A percentile compares a stretch with the other conserved stretches of the same genome.
Evolutionary conservation across 257 asterid species (phyloP).

Genomic region (Cordia subcordata): DNA sequence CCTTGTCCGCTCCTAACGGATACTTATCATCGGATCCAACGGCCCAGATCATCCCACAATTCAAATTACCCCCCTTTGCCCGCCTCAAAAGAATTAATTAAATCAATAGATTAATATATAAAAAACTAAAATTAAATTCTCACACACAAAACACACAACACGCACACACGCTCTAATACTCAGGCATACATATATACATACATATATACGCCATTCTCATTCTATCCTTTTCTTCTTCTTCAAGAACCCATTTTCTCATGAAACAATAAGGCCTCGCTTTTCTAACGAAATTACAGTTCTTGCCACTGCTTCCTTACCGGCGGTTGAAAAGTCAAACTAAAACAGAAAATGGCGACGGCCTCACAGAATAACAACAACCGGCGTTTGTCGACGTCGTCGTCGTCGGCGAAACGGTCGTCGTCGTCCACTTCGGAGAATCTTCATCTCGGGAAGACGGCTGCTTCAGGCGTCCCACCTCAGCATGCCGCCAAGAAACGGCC

Average conservation of each 20-base stretch:
- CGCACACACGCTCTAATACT: no score
- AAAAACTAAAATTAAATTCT: conserved; percentile 7
- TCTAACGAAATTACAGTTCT: conserved; percentile 2
- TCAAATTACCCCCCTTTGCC: conserved; percentile 45
- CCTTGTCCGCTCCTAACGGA: conserved; percentile 64
- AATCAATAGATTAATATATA: conserved; percentile 4
- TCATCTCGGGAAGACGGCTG: conserved; percentile 31
- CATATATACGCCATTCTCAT: not conserved
- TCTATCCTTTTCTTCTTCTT: not conserved
- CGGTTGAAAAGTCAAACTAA: not conserved
- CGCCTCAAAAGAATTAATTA: conserved; percentile 44
- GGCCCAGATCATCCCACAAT: conserved; percentile 39
- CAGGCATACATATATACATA: no score
- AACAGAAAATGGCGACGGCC: conserved; percentile 26
- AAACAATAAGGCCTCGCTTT: not conserved
- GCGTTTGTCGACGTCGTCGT: conserved; percentile 54
- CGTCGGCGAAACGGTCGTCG: conserved; percentile 61
- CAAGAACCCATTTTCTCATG: not conserved
- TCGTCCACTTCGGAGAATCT: conserved; percentile 35
- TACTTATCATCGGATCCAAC: conserved; percentile 39
- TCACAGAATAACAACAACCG: conserved; percentile 21
- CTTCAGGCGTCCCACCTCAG: conserved; percentile 18
- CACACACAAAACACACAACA: no score
- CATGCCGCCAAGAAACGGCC: conserved; percentile 68
- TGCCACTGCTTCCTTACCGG: not conserved